Conservation (phyloP, 805 yeast species). For the Wickerhamomyces sydowiorum region DNA sequence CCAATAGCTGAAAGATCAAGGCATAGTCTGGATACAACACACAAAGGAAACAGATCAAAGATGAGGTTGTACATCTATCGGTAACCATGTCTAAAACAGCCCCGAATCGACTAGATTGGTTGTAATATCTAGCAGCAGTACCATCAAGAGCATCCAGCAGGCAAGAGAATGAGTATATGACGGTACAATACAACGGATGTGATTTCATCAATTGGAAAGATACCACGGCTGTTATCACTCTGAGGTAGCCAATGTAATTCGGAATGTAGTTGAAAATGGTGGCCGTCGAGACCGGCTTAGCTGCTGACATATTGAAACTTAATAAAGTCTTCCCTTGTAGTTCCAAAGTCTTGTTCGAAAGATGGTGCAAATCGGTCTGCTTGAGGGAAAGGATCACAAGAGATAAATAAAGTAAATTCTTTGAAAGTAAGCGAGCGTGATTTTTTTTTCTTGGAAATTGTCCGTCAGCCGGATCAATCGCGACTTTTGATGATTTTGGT, state of each 20-base stretch:
- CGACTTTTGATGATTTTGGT: neutral
- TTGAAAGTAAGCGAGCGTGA: too few species aligned
- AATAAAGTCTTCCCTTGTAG: too few species aligned
- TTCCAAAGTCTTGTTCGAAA: too few species aligned
- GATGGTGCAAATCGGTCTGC: too few species aligned
- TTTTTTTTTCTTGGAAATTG: neutral
- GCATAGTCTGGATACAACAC: conserved; percentile 68
- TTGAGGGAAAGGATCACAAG: too few species aligned
- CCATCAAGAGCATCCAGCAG: conserved; percentile 96
- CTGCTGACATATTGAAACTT: conserved; percentile 5
- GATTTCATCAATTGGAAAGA: conserved; percentile 78
- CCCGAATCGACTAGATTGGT: conserved; percentile 89
- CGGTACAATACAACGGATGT: conserved; percentile 76
- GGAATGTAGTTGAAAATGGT: conserved; percentile 80
- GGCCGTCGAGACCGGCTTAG: conserved; percentile 29
- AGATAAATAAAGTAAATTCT: too few species aligned
- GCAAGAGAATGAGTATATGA: conserved; percentile 81
- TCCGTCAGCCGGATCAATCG: neutral
- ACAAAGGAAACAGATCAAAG: conserved; percentile 83
- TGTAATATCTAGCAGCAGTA: conserved; percentile 81
- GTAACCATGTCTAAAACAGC: conserved; percentile 99
- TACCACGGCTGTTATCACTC: conserved; percentile 75
- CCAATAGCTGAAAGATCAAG: conserved; percentile 65
- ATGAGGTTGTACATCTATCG: conserved; percentile 93
- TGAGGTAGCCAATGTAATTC: conserved; percentile 81